Percentiles rank a stretch among this genome's conserved stretches.
Conservation (phyloP, 257 asterid species). For the Penstemon barbatus region DNA sequence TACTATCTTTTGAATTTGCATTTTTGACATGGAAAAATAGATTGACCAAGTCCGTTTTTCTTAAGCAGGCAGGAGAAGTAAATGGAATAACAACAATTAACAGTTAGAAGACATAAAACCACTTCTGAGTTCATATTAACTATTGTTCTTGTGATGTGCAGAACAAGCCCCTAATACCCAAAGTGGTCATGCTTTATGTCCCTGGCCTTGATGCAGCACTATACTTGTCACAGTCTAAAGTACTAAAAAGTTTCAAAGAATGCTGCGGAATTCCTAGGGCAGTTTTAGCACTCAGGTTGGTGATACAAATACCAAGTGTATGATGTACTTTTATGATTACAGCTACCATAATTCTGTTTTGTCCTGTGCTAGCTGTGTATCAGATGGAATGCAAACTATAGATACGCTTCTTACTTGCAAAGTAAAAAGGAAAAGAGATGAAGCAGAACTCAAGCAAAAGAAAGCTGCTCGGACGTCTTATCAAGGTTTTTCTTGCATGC, state of each 20-base stretch:
- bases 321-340: slow-evolving; percentile 10
- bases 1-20: too few relatives aligned
- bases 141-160: slow-evolving; percentile 43
- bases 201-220: slow-evolving; percentile 99
- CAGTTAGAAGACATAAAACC: too few relatives aligned
- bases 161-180: slow-evolving; percentile 92
- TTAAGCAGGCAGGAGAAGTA: too few relatives aligned
- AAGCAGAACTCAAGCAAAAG: slow-evolving; percentile 42
- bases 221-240: slow-evolving; percentile 75
- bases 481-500: slow-evolving; percentile 47
- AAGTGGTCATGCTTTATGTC: slow-evolving; percentile 85
- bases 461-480: slow-evolving; percentile 45
- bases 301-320: slow-evolving; percentile 16
- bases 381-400: slow-evolving; percentile 89
- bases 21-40: too few relatives aligned
- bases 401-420: slow-evolving; percentile 91
- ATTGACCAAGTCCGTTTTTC: too few relatives aligned
- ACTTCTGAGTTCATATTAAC: not conserved
- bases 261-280: slow-evolving; percentile 83
- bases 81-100: too few relatives aligned
- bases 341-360: slow-evolving; percentile 28
- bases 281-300: slow-evolving; percentile 86
- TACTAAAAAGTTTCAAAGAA: slow-evolving; percentile 66
- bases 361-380: slow-evolving; percentile 68
- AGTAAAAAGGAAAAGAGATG: slow-evolving; percentile 82